A percentile compares a stretch with the other conserved stretches of the same genome.
Conservation (phyloP, 208 protist species). For the Leishmania mexicana region DNA sequence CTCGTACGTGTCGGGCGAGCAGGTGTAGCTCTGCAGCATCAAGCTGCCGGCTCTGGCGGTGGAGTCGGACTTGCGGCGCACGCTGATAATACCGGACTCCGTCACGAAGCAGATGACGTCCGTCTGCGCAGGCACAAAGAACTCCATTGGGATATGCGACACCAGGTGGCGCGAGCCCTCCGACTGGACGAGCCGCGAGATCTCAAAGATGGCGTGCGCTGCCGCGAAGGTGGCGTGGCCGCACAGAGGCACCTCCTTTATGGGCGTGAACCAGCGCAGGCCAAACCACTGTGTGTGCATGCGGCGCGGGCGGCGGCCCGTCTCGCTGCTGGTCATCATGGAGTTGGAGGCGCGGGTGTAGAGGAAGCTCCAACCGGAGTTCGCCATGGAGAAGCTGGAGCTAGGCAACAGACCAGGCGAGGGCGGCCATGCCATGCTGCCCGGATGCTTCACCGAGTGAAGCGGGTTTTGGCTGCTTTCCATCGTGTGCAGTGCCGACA, state of each 20-base stretch:
- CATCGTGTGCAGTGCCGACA: not conserved
- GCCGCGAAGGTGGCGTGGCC: slow-evolving; percentile 80
- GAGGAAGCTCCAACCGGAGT: slow-evolving; percentile 51
- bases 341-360: slow-evolving; percentile 33
- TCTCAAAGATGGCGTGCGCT: slow-evolving; percentile 73
- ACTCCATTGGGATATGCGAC: slow-evolving; percentile 52
- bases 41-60: slow-evolving; percentile 16
- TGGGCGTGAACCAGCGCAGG: slow-evolving; percentile 80
- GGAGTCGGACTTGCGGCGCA: slow-evolving; percentile 29
- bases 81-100: slow-evolving; percentile 53
- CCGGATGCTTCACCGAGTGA: slow-evolving; percentile 5
- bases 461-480: slow-evolving; percentile 10
- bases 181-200: slow-evolving; percentile 37
- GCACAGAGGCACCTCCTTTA: slow-evolving; percentile 63
- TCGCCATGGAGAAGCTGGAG: slow-evolving; percentile 54
- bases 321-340: slow-evolving; percentile 20
- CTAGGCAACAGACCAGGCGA: slow-evolving; percentile 46
- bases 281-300: slow-evolving; percentile 75
- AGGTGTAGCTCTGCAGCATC: slow-evolving; percentile 26
- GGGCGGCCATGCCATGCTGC: slow-evolving; percentile 16
- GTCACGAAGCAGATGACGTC: slow-evolving; percentile 70
- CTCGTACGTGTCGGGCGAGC: slow-evolving; percentile 52
- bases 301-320: slow-evolving; percentile 42
- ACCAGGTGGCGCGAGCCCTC: slow-evolving; percentile 50
- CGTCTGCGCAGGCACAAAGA: slow-evolving; percentile 59